A percentile compares a stretch with the other conserved stretches of the same genome.
Evolutionary conservation across 768 basidiomycete genomes (phyloP).

Genomic region (Tylopilus vinaceipallidus): DNA sequence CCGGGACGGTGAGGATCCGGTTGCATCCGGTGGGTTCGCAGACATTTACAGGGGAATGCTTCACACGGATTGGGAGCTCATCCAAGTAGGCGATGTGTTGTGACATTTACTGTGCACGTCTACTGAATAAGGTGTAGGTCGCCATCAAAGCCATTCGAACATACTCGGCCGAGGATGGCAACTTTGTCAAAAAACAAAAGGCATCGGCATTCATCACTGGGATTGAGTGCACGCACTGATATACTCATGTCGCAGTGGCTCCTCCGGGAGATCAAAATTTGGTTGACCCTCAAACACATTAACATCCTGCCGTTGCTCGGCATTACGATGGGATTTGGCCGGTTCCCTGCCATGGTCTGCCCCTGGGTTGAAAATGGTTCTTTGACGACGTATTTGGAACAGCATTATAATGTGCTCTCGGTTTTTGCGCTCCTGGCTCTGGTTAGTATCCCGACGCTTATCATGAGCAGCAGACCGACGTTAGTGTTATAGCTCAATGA

Average conservation of each 20-base stretch:
- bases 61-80: conserved; percentile 2
- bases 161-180: conserved; percentile 10
- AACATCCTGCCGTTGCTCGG: conserved; percentile 22
- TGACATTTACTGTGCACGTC: too few species aligned
- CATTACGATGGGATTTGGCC: conserved; percentile 25
- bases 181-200: conserved; percentile 11
- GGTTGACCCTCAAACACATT: conserved; percentile 23
- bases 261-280: conserved; percentile 29
- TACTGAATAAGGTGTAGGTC: conserved; percentile 7
- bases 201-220: background rate
- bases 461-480: background rate
- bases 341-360: conserved; percentile 28
- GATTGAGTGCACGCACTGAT: background rate
- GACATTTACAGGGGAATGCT: conserved; percentile 18
- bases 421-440: conserved; percentile 3
- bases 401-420: conserved; percentile 7
- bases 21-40: conserved; percentile 15
- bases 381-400: conserved; percentile 20
- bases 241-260: conserved; percentile 18
- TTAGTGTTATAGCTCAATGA: conserved; percentile 12
- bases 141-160: conserved; percentile 20
- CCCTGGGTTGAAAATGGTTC: conserved; percentile 28
- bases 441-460: background rate
- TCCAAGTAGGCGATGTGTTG: background rate
- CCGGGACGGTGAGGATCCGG: conserved; percentile 11